Percentiles rank a stretch among this genome's conserved stretches.
These are phyloP conservation scores for Fusarium pseudoanthophilum DNA, from an alignment of 2,329 filamentous ascomycete genomes.

Conservation along the genomic window DNA sequence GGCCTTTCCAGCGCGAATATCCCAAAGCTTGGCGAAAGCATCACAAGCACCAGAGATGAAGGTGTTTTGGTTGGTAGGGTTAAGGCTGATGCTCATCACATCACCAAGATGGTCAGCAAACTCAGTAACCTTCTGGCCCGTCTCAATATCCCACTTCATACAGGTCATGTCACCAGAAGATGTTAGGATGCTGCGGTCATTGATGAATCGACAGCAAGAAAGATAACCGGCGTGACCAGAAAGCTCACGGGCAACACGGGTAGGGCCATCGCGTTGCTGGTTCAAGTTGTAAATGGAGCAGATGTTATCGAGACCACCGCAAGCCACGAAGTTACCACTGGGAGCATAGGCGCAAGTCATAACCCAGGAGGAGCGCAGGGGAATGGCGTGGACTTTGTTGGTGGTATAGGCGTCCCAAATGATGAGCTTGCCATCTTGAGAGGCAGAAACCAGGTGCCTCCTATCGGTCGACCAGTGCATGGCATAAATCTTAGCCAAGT, in stretches of 20 bases:
- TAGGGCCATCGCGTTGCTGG: constrained; percentile 92
- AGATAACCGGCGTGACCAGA: constrained; percentile 98
- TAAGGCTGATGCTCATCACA: constrained; percentile 99
- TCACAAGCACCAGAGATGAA: constrained; percentile 99
- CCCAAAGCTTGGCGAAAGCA: constrained; percentile 98
- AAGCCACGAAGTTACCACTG: constrained; percentile 97
- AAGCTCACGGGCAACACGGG: constrained; percentile 92
- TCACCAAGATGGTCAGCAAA: constrained; percentile 98
- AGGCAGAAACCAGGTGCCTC: constrained; percentile 95
- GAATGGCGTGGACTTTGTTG: constrained; percentile 99
- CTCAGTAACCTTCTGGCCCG: constrained; percentile 95
- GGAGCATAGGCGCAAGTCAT: constrained; percentile 99
- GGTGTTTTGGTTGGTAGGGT: constrained; percentile 98
- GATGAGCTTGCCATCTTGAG: constrained; percentile 98
- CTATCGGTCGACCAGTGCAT: constrained; percentile 99
- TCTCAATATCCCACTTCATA: constrained; percentile 99
- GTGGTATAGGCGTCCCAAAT: constrained; percentile 99
- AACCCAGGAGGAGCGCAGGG: constrained; percentile 97
- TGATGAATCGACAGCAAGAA: constrained; percentile 98
- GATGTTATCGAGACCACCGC: constrained; percentile 98
- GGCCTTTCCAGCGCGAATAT: constrained; percentile 97
- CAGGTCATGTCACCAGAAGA: constrained; percentile 99
- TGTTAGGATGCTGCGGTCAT: constrained; percentile 96
- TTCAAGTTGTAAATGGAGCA: constrained; percentile 99
- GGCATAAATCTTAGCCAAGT: constrained; percentile 98